Conservation (phyloP, 2,329 filamentous ascomycete species). For the Cyphellophora europaea region DNA sequence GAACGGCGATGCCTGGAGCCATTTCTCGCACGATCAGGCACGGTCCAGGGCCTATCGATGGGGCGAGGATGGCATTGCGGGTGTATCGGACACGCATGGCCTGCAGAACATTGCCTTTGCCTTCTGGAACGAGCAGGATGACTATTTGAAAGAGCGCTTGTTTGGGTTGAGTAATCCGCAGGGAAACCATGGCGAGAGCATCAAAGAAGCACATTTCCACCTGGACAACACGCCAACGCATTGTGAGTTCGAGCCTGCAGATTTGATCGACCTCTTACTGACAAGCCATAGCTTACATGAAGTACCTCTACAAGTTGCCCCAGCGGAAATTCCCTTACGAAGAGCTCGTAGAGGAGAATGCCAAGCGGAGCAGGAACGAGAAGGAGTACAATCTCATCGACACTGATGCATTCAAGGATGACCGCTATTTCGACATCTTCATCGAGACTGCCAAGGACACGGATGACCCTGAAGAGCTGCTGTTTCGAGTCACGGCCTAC, state of each 20-base stretch:
- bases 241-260: slow-evolving; percentile 27
- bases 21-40: slow-evolving; percentile 90
- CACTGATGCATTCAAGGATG: slow-evolving; percentile 77
- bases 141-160: slow-evolving; percentile 87
- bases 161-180: slow-evolving; percentile 94
- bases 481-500: slow-evolving; percentile 93
- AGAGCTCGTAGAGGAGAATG: slow-evolving; percentile 77
- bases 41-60: slow-evolving; percentile 82
- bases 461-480: slow-evolving; percentile 81
- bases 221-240: slow-evolving; percentile 78
- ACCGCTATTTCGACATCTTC: slow-evolving; percentile 93
- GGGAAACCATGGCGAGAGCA: slow-evolving; percentile 91
- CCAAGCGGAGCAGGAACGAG: slow-evolving; percentile 62
- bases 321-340: slow-evolving; percentile 88
- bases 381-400: slow-evolving; percentile 88
- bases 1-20: slow-evolving; percentile 87
- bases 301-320: slow-evolving; percentile 95
- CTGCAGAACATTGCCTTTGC: slow-evolving; percentile 87
- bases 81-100: slow-evolving; percentile 88
- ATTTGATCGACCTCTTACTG: slow-evolving; percentile 4
- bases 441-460: slow-evolving; percentile 93
- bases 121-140: slow-evolving; percentile 96
- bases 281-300: slow-evolving; percentile 65
- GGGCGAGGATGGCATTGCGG: slow-evolving; percentile 95
- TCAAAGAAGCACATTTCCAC: slow-evolving; percentile 96